These are phyloP conservation scores for Ophiostoma angusticollis DNA, from an alignment of 2,329 filamentous ascomycete genomes.

Conservation along the genomic window DNA sequence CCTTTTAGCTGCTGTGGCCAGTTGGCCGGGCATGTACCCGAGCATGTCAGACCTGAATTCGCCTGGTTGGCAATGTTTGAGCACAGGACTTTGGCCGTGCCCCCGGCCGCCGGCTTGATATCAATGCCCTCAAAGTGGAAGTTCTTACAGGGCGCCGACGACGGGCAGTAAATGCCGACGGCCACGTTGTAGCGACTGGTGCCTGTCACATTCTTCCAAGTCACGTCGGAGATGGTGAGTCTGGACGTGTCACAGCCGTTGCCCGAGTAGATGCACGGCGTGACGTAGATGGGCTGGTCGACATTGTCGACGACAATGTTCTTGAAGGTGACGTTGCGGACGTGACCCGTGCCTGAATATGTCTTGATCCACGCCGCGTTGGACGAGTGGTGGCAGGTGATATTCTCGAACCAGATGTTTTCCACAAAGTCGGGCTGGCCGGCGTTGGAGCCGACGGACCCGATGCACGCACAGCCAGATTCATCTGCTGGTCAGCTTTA, in stretches of 20 bases:
- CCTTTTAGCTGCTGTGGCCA: constrained; percentile 27
- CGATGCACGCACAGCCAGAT: constrained; percentile 25
- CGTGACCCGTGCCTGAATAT: constrained; percentile 27
- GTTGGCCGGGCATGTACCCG: constrained; percentile 24
- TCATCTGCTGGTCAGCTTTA: no score
- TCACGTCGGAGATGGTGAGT: constrained; percentile 32
- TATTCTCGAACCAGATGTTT: constrained; percentile 25
- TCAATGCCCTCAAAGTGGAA: constrained; percentile 33
- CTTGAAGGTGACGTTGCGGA: constrained; percentile 31
- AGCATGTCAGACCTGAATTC: constrained; percentile 22
- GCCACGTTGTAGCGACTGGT: constrained; percentile 36
- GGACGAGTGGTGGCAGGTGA: constrained; percentile 24
- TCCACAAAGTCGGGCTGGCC: constrained; percentile 23
- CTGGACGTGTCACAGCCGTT: constrained; percentile 27
- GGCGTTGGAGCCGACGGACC: constrained; percentile 25
- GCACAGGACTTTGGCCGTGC: constrained; percentile 28
- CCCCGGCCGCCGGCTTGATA: constrained; percentile 30
- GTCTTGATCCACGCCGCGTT: constrained; percentile 32
- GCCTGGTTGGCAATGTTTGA: constrained; percentile 28
- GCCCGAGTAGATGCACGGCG: constrained; percentile 31
- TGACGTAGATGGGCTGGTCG: constrained; percentile 36
- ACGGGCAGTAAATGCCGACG: constrained; percentile 31
- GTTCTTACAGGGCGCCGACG: constrained; percentile 28
- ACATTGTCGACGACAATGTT: constrained; percentile 28
- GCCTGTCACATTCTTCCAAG: constrained; percentile 36